Percentiles rank a stretch among this genome's conserved stretches.
These are phyloP conservation scores for Populus ilicifolia DNA, from an alignment of 345 rosid species.

Conservation along the genomic window DNA sequence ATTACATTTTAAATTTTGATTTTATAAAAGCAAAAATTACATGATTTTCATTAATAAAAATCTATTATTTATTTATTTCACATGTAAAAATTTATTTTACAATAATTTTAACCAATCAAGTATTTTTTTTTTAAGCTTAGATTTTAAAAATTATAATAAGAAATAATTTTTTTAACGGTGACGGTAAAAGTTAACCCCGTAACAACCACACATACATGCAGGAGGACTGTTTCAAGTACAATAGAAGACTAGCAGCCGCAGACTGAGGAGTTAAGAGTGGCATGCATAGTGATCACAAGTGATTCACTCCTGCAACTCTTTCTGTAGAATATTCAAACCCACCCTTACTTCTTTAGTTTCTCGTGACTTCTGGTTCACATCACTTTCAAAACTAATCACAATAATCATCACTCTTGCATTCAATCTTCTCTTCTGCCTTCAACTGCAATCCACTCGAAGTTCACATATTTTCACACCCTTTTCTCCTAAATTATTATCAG, in stretches of 20 bases:
- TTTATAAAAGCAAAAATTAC: no score
- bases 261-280: constrained; percentile 8
- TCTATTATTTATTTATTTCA: no score
- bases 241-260: constrained; percentile 6
- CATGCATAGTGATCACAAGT: not conserved
- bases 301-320: not conserved
- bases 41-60: no score
- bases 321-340: not conserved
- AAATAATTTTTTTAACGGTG: no score
- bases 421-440: not conserved
- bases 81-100: no score
- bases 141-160: no score
- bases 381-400: not conserved
- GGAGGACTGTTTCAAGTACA: constrained; percentile 5
- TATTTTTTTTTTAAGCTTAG: no score
- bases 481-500: not conserved
- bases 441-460: not conserved
- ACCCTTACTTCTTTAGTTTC: not conserved
- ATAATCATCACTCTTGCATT: not conserved
- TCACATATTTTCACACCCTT: not conserved
- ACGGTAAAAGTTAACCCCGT: no score
- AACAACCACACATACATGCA: not conserved
- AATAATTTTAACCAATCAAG: no score
- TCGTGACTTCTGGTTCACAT: not conserved
- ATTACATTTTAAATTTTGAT: no score